Base-by-base conservation (phyloP, 2,329 filamentous ascomycete species). In the Pseudocercospora eumusae region DNA sequence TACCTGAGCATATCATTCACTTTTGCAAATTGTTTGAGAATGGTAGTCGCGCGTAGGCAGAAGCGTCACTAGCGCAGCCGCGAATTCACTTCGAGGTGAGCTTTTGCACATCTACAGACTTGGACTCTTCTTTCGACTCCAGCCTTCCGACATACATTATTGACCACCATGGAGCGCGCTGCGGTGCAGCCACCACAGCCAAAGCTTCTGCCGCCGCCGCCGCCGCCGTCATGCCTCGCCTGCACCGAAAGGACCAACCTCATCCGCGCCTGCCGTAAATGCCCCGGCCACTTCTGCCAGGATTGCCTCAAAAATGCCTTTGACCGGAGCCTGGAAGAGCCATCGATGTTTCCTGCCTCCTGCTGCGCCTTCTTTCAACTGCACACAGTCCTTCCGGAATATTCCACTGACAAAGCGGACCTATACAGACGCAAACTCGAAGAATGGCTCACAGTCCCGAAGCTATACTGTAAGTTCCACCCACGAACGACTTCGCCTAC, bases 321-420 rank as follows among this genome's bases (percentile, higher is more conserved):
- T 65, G 61, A 77, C 0, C 10, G 47, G 21, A 28, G 21, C 13
- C 47, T 52, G 21, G 23, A 25, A n/a, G 47, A 52, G 15, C 47
- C 47, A 31, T 27, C 47, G 1, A 15, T 52, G 21, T 52, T 52
- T 27, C 54, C 54, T 23, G 54, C 54, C 54, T 42, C 20, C 25
- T 84, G 82, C 69, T 81, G 80, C 63, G 66, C 53, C 3, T 69
- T 77, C 7, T 73, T 83, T 9, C 79, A 79, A 50, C 69, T 81
- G n/a, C 75, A 78, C 23, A 67, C 76, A 27, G 75, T 75, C 4
- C 69, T 72, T 4, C 70, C 71, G 0, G 67, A 74, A 50, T 68
- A 83, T 27, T 73, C 74, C 0, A 13, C 67, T 4, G 71, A 74
- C 4, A 76, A 81, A 57, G 67, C 74, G 1, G 66, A 69, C 11